Evolutionary conservation across 1,284 basidiomycete genomes (phyloP).

Genomic region (Moesziomyces sp.): DNA sequence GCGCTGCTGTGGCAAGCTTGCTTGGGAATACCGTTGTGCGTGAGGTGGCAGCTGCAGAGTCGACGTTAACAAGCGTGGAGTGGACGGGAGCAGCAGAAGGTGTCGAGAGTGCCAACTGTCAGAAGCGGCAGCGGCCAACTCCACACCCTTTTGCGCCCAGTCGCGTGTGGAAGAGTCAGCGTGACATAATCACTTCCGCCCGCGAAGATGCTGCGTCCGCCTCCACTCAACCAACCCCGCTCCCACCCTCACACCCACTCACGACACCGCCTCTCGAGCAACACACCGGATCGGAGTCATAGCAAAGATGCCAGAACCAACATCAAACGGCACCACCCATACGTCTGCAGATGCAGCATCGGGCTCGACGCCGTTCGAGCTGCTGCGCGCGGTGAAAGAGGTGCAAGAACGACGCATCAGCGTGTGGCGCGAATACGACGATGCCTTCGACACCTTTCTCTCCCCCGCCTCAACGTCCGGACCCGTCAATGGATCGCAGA

Average conservation of each 20-base stretch:
- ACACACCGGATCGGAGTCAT: too few relatives aligned
- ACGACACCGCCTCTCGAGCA: too few relatives aligned
- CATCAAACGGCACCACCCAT: not conserved
- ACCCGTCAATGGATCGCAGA: constrained; percentile 24
- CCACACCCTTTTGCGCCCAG: constrained; percentile 4
- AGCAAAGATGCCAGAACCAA: constrained; percentile 20
- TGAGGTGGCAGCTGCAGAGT: not conserved
- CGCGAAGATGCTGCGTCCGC: constrained; percentile 16
- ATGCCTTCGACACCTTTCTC: constrained; percentile 44
- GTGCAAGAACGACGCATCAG: constrained; percentile 48
- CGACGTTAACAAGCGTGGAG: too few relatives aligned
- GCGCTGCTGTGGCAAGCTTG: not conserved
- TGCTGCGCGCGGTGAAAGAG: constrained; percentile 47
- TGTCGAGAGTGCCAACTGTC: constrained; percentile 5
- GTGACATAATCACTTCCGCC: constrained; percentile 20
- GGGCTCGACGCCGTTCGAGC: constrained; percentile 24
- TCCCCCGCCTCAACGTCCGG: constrained; percentile 1
- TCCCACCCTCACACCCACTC: too few relatives aligned
- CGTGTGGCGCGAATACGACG: constrained; percentile 56
- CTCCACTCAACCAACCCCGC: too few relatives aligned
- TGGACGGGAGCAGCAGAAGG: not conserved
- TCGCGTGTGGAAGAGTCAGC: constrained; percentile 6
- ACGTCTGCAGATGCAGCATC: not conserved
- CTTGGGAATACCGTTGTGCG: too few relatives aligned
- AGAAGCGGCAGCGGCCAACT: constrained; percentile 9